phyloP scores from a whole-genome alignment of 78 protist species.

The Paratrimastix pyriformis region DNA sequence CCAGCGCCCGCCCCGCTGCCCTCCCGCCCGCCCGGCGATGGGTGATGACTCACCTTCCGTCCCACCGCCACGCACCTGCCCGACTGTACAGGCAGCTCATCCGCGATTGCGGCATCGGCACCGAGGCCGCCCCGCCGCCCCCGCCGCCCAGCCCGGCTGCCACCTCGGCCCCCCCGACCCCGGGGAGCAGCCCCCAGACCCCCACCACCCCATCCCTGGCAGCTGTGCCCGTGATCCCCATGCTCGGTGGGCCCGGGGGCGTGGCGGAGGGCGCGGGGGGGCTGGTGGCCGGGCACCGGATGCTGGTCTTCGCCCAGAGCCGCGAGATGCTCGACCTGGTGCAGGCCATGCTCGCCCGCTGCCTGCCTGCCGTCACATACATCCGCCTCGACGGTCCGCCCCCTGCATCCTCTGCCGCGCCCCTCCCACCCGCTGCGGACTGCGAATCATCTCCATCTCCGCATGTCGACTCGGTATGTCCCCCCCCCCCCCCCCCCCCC shows the following conservation, averaged over 20 bases:
- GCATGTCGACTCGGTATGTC: no score
- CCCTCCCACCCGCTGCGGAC: no score
- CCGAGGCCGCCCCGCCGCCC: not conserved
- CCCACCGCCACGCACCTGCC: not conserved
- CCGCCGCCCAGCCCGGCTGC: not conserved
- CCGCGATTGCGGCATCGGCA: constrained; percentile 59
- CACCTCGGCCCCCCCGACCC: not conserved
- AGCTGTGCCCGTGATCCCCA: not conserved
- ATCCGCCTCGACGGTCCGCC: constrained; percentile 73
- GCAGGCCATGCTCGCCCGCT: constrained; percentile 39
- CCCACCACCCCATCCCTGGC: not conserved
- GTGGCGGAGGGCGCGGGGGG: not conserved
- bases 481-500: no score
- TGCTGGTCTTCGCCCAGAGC: constrained; percentile 71
- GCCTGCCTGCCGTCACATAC: constrained; percentile 53
- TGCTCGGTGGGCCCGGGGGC: no score
- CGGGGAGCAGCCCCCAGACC: not conserved
- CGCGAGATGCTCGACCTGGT: constrained; percentile 66
- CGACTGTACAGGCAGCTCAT: constrained; percentile 41
- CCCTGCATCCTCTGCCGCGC: no score
- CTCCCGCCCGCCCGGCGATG: no score
- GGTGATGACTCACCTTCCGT: not conserved
- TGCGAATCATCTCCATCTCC: no score
- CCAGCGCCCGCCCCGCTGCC: not conserved
- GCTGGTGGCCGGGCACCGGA: constrained; percentile 50